Evolutionary conservation across 192 early-diverging fungal species (phyloP), one percentile per base, ranked within the genome.

Genomic region (Umbelopsis sp.): DNA sequence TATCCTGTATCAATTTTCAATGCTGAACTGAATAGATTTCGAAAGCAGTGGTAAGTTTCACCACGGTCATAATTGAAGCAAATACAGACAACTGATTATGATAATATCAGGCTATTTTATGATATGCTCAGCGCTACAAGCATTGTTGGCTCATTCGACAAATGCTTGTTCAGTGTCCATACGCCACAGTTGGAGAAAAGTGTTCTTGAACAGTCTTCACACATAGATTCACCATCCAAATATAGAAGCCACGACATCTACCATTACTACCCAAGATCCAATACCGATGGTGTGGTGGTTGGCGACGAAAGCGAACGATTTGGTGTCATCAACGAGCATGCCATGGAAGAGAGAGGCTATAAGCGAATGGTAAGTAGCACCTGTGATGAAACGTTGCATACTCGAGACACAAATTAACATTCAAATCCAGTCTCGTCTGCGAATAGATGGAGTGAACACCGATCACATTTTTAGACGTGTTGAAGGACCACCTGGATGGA

Each of bases 161-260:
- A 96, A 72, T 97, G 95, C 71, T 77, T 98, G 69, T 99, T 99
- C 71, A 94, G 91, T 66, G 90, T 97, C 20, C 94, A 96, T 75
- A 88, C 90, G 53, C 89, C 93, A n/a, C 93, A 94, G 72, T 74
- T 90, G 44, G 85, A 81, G 47, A 84, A 90, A 50, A 81, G 72
- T 27, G 80, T 78, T 4, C 45, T 81, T 16, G 71, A 72, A 37
- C 76, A 78, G 49, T 47, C 71, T 13, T 71, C 71, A 0, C 76
- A 78, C 49, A 70, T 78, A 20, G 76, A 78, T 70, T 23, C 33
- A 23, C 47, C 66, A 22, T 41, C 49, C 12, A 64, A 23, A 12
- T 78, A 67, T 52, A 53, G 76, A 66, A 78, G 76, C 41, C 76
- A 78, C 33, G 76, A 78, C 21, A 78, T 78, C 41, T 78, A 78